phyloP scores from a whole-genome alignment of 768 basidiomycete species.

The Leucocoprinus sp. region DNA sequence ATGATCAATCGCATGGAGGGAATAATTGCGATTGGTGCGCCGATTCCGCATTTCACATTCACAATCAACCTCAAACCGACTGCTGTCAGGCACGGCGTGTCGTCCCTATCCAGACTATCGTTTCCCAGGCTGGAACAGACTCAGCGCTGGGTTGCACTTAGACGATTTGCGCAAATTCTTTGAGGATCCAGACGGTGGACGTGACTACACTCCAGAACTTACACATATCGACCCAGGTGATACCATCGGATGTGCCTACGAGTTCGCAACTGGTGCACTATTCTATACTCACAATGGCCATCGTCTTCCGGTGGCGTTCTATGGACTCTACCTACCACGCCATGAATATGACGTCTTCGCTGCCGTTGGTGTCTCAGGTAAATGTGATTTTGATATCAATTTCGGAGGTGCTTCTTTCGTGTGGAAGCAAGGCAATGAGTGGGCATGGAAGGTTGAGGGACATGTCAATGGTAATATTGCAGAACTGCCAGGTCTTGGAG shows the following conservation, averaged over 20 bases:
- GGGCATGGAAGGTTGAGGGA: conserved; percentile 56
- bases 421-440: conserved; percentile 60
- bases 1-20: conserved; percentile 50
- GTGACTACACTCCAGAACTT: conserved; percentile 36
- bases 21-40: conserved; percentile 49
- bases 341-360: conserved; percentile 50
- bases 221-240: conserved; percentile 35
- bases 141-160: conserved; percentile 57
- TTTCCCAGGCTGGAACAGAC: conserved; percentile 64
- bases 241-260: conserved; percentile 57
- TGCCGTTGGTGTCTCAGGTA: conserved; percentile 51
- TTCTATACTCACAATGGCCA: conserved; percentile 63
- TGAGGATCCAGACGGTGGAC: conserved; percentile 57
- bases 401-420: conserved; percentile 53
- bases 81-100: conserved; percentile 50
- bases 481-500: conserved; percentile 18
- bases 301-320: conserved; percentile 49
- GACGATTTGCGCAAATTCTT: conserved; percentile 72
- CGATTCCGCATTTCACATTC: not conserved
- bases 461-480: conserved; percentile 42
- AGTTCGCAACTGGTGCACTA: conserved; percentile 39
- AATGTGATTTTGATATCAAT: conserved; percentile 50
- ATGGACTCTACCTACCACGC: conserved; percentile 49
- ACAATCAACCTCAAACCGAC: not conserved
- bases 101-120: conserved; percentile 58